Conservation (phyloP, 2,329 filamentous ascomycete genomes). For the Penicillium sp. region DNA sequence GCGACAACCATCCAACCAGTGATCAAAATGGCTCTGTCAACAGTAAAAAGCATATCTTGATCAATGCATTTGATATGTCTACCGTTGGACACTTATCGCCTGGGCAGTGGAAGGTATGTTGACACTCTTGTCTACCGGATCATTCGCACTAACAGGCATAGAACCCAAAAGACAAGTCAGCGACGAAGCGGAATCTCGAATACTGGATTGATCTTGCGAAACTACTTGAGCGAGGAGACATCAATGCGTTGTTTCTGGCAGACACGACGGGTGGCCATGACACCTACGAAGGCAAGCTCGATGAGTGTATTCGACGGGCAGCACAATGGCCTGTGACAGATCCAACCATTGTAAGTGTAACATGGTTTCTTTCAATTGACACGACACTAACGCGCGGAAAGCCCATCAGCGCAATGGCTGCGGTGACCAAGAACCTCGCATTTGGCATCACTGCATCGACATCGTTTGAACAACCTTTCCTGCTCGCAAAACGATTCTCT, state of each 20-base stretch:
- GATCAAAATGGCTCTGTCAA: conserved; percentile 19
- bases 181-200: conserved; percentile 54
- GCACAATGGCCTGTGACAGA: conserved; percentile 66
- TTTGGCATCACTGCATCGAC: conserved; percentile 65
- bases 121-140: not conserved
- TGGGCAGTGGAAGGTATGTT: conserved; percentile 63
- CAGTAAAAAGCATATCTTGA: conserved; percentile 54
- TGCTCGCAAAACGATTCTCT: conserved; percentile 62
- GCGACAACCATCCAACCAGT: conserved; percentile 5
- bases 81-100: conserved; percentile 64
- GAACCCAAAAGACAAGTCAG: conserved; percentile 61
- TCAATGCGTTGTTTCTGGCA: conserved; percentile 65
- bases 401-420: conserved; percentile 65
- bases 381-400: conserved; percentile 21
- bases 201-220: conserved; percentile 66
- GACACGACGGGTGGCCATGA: conserved; percentile 66
- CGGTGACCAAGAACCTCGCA: conserved; percentile 61
- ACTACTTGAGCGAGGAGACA: conserved; percentile 59
- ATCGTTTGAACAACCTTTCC: conserved; percentile 61
- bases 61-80: conserved; percentile 67
- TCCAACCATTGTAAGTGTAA: conserved; percentile 56
- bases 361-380: not conserved
- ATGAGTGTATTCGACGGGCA: conserved; percentile 60
- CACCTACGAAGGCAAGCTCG: conserved; percentile 59
- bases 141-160: conserved; percentile 25